Percentiles rank a stretch among this genome's conserved stretches.
Evolutionary conservation across 345 rosid genomes (phyloP).

Genomic region (rapeseed (Brassica napus)): DNA sequence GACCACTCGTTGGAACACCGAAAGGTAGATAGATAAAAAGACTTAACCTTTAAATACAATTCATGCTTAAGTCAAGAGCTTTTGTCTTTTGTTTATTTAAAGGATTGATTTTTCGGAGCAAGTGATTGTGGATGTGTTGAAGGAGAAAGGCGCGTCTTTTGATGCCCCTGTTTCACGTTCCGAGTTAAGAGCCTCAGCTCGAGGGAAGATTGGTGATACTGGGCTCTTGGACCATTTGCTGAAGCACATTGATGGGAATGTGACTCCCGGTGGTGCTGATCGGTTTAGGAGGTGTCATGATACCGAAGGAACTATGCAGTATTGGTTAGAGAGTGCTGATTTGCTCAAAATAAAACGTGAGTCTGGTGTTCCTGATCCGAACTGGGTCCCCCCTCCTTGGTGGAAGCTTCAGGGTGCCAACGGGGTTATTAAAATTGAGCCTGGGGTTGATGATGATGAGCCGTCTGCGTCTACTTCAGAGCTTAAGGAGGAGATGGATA

Average conservation of each 20-base stretch:
- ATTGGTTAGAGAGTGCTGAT: slow-evolving; percentile 92
- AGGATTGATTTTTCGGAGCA: slow-evolving; percentile 75
- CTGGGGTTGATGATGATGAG: slow-evolving; percentile 32
- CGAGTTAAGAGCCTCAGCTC: slow-evolving; percentile 64
- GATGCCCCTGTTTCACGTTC: slow-evolving; percentile 65
- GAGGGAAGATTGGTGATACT: slow-evolving; percentile 77
- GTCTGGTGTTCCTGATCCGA: slow-evolving; percentile 64
- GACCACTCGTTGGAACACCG: slow-evolving; percentile 62
- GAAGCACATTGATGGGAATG: slow-evolving; percentile 89
- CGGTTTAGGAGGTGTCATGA: slow-evolving; percentile 85
- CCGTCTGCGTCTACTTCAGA: slow-evolving; percentile 47
- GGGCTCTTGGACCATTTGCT: slow-evolving; percentile 91
- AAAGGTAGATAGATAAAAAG: slow-evolving; percentile 48
- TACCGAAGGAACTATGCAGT: slow-evolving; percentile 77
- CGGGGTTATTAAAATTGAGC: background rate
- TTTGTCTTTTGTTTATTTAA: background rate
- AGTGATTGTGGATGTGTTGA: slow-evolving; percentile 63
- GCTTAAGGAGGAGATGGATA: slow-evolving; percentile 61
- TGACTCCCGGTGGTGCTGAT: slow-evolving; percentile 80
- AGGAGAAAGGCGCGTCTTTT: slow-evolving; percentile 70
- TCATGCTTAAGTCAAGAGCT: background rate
- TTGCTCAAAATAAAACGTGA: slow-evolving; percentile 58
- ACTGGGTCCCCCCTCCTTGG: slow-evolving; percentile 64
- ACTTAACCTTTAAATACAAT: background rate
- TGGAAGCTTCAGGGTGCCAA: slow-evolving; percentile 48